A percentile compares a stretch with the other conserved stretches of the same genome.
Conservation (phyloP, 768 basidiomycete genomes). For the Phaeotremella fagi region DNA sequence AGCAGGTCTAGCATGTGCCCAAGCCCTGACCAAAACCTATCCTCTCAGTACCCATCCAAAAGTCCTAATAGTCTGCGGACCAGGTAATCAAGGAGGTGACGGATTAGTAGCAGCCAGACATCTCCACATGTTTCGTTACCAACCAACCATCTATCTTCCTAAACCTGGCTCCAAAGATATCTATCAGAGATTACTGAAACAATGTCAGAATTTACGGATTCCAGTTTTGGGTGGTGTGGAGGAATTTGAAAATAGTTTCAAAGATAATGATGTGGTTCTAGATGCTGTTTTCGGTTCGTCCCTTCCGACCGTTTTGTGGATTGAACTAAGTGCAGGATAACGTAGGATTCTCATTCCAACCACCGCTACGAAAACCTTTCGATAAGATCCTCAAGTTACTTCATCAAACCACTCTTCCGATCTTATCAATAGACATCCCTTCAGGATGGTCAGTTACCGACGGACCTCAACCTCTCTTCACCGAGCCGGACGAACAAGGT, state of each 20-base stretch:
- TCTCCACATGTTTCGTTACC: slow-evolving; percentile 87
- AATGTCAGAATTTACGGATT: slow-evolving; percentile 86
- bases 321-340: not conserved
- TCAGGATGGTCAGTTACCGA: slow-evolving; percentile 92
- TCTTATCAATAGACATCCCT: slow-evolving; percentile 93
- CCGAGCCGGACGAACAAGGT: slow-evolving; percentile 39
- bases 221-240: slow-evolving; percentile 60
- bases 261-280: slow-evolving; percentile 65
- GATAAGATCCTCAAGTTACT: slow-evolving; percentile 67
- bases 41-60: slow-evolving; percentile 61
- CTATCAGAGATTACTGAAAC: slow-evolving; percentile 78
- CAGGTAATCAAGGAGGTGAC: slow-evolving; percentile 96
- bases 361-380: slow-evolving; percentile 84
- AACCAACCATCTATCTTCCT: slow-evolving; percentile 84
- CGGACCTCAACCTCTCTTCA: slow-evolving; percentile 52
- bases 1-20: slow-evolving; percentile 89
- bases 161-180: slow-evolving; percentile 95
- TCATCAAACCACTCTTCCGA: slow-evolving; percentile 62
- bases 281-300: slow-evolving; percentile 80
- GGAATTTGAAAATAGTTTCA: slow-evolving; percentile 41
- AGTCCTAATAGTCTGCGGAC: slow-evolving; percentile 93
- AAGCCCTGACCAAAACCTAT: slow-evolving; percentile 75
- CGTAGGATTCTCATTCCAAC: slow-evolving; percentile 82
- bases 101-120: slow-evolving; percentile 95
- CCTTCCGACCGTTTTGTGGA: not conserved